Evolutionary conservation across 1,139 yeast genomes (phyloP).

Genomic region (Sugiyamaella castrensis): DNA sequence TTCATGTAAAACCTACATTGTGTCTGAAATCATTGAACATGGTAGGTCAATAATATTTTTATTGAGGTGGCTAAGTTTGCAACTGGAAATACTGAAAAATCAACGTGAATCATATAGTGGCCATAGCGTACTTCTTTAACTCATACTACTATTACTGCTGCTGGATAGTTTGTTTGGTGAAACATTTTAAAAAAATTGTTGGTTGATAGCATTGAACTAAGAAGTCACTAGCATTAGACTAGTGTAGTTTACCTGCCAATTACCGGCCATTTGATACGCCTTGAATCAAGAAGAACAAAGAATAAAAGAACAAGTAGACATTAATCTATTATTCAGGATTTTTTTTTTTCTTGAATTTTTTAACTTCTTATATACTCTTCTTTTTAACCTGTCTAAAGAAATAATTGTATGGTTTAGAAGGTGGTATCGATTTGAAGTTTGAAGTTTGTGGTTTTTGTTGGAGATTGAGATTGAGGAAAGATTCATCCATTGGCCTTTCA

Average conservation of each 20-base stretch:
- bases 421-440: not conserved
- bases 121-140: too few relatives aligned
- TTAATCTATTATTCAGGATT: not conserved
- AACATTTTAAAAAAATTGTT: not conserved
- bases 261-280: slow-evolving; percentile 7
- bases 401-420: not conserved
- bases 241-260: slow-evolving; percentile 6
- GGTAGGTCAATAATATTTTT: too few relatives aligned
- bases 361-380: not conserved
- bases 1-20: too few relatives aligned
- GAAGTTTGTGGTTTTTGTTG: not conserved
- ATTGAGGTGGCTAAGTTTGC: too few relatives aligned
- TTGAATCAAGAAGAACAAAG: slow-evolving; percentile 1
- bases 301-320: slow-evolving; percentile 2
- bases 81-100: not conserved
- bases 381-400: not conserved
- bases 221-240: slow-evolving; percentile 4
- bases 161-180: not conserved
- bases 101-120: not conserved
- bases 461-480: not conserved
- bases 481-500: not conserved
- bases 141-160: not conserved
- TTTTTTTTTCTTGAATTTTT: slow-evolving; percentile 4
- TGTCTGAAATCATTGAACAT: too few relatives aligned
- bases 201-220: not conserved